Conservation (phyloP, 2,329 filamentous ascomycete genomes). For the Cladosporium oxysporum region DNA sequence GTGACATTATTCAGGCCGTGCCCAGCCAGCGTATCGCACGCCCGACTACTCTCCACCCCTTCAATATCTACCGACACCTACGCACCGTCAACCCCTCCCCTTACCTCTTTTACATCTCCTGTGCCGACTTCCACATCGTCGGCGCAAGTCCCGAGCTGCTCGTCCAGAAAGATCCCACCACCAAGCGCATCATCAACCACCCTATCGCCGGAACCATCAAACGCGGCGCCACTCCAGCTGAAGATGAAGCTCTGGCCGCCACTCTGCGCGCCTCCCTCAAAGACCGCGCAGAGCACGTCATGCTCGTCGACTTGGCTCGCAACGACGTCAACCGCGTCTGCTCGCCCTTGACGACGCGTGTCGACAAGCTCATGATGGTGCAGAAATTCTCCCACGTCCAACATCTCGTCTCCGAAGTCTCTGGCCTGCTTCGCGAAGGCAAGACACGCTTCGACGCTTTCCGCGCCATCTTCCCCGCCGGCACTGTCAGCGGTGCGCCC, state of each 20-base stretch:
- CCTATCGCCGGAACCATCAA: conserved; percentile 96
- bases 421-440: conserved; percentile 77
- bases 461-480: conserved; percentile 89
- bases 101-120: conserved; percentile 95
- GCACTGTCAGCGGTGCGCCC: conserved; percentile 91
- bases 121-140: conserved; percentile 88
- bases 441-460: conserved; percentile 95
- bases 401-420: conserved; percentile 94
- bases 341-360: conserved; percentile 83
- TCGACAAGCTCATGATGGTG: conserved; percentile 92
- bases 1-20: conserved; percentile 97
- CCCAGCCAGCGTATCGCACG: conserved; percentile 91
- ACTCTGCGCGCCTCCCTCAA: conserved; percentile 80
- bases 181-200: conserved; percentile 87
- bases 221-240: conserved; percentile 75
- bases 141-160: conserved; percentile 93
- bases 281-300: conserved; percentile 92
- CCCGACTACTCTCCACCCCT: conserved; percentile 88
- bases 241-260: conserved; percentile 77
- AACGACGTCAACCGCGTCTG: conserved; percentile 97
- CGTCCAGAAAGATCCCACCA: conserved; percentile 73
- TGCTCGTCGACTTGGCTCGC: conserved; percentile 92
- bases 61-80: conserved; percentile 96
- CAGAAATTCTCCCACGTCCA: conserved; percentile 96
- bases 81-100: conserved; percentile 97